phyloP scores from a whole-genome alignment of 345 rosid species.

The Gynandropsis gynandra region DNA sequence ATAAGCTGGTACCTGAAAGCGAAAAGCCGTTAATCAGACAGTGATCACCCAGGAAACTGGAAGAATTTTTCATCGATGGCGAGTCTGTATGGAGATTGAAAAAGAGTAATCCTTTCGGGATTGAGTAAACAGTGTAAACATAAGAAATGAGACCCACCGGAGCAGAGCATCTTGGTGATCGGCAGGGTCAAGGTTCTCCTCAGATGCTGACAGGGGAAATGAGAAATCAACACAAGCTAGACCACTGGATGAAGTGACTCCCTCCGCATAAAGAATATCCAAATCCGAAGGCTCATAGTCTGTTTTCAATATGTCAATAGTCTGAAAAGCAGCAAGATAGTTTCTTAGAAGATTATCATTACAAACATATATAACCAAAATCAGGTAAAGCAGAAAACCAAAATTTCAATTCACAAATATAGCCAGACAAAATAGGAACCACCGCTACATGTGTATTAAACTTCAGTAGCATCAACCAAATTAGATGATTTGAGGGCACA shows the following conservation, averaged over 20 bases:
- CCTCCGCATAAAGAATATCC: conserved; percentile 93
- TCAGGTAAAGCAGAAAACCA: not conserved
- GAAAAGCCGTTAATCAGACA: not conserved
- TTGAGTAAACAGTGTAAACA: not conserved
- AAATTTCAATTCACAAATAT: no score
- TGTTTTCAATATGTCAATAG: conserved; percentile 56
- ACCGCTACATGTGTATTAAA: no score
- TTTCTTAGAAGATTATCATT: conserved; percentile 11
- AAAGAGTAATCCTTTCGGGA: not conserved
- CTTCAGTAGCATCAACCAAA: no score
- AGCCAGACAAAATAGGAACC: no score
- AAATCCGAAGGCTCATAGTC: conserved; percentile 94
- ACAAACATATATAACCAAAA: not conserved
- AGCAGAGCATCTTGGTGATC: conserved; percentile 70
- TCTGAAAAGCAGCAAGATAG: conserved; percentile 36
- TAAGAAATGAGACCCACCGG: conserved; percentile 37
- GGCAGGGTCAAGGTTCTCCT: conserved; percentile 45
- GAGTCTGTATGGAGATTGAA: not conserved
- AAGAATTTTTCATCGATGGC: not conserved
- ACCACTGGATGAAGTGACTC: conserved; percentile 94
- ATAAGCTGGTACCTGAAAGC: conserved; percentile 77
- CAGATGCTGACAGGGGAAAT: conserved; percentile 57
- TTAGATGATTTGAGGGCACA: conserved; percentile 8
- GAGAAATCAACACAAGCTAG: conserved; percentile 83
- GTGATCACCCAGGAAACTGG: not conserved